A percentile compares a stretch with the other conserved stretches of the same genome.
Conservation (phyloP, 2,329 filamentous ascomycete genomes). For the Teratosphaeria viscida region DNA sequence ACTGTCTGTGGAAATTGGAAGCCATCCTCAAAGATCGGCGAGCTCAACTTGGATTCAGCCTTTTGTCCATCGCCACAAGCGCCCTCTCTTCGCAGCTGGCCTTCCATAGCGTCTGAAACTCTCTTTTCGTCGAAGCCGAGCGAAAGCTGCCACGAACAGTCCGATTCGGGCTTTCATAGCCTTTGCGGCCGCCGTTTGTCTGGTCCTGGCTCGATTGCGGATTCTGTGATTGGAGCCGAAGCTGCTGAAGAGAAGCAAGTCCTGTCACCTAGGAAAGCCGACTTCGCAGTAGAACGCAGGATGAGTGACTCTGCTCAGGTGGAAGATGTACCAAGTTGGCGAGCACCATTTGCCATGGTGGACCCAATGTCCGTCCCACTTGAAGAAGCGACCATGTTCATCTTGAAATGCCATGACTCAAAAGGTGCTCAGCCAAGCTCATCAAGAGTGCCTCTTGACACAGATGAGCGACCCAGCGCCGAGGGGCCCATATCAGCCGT, state of each 20-base stretch:
- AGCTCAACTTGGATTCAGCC: neutral
- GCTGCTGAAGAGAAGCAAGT: slow-evolving; percentile 1
- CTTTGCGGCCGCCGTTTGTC: neutral
- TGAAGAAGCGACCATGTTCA: slow-evolving; percentile 3
- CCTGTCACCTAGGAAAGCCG: neutral
- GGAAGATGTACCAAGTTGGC: neutral
- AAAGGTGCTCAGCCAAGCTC: neutral
- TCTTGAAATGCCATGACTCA: neutral
- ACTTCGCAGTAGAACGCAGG: neutral
- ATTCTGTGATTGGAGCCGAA: neutral
- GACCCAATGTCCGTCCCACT: slow-evolving; percentile 4
- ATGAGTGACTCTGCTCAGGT: too few species aligned
- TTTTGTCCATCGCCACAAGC: neutral
- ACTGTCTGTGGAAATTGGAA: neutral
- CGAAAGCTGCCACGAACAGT: neutral
- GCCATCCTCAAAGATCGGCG: neutral
- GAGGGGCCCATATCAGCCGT: too few species aligned
- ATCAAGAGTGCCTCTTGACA: neutral
- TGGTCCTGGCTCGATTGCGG: neutral
- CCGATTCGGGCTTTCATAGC: neutral
- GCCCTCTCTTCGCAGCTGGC: neutral
- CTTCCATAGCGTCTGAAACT: neutral
- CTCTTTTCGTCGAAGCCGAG: neutral
- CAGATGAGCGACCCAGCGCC: neutral
- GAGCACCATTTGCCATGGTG: neutral